Evolutionary conservation across 177 flowering plant species (phyloP).

Genomic region (Vitis hybrid): DNA sequence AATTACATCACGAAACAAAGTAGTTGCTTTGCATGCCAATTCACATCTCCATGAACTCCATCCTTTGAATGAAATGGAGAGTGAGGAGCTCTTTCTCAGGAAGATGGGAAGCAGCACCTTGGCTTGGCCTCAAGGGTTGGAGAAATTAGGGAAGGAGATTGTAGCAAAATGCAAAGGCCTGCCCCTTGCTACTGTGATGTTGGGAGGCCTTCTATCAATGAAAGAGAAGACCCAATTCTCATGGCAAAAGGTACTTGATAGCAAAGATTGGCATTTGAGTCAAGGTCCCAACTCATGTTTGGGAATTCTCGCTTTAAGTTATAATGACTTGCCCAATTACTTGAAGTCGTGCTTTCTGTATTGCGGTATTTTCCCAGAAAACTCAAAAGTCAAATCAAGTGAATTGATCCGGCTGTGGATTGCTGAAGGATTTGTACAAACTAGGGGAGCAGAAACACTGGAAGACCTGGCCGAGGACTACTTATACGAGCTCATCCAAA

Average conservation of each 20-base stretch:
- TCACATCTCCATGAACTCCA: neutral
- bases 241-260: neutral
- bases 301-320: no score
- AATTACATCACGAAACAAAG: no score
- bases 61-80: neutral
- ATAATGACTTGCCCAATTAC: no score
- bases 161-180: neutral
- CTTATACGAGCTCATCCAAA: conserved; percentile 10
- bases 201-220: conserved; percentile 2
- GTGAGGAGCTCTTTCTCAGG: neutral
- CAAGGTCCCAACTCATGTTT: neutral
- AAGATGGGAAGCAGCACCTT: no score
- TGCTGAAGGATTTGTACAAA: conserved; percentile 7
- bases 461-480: conserved; percentile 15
- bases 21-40: neutral
- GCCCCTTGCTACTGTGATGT: conserved; percentile 3
- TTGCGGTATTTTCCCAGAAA: no score
- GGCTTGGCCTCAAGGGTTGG: neutral
- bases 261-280: neutral
- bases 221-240: neutral
- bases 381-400: neutral
- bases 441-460: conserved; percentile 1
- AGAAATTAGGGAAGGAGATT: neutral
- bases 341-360: no score
- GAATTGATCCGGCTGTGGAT: conserved; percentile 8